phyloP scores from a whole-genome alignment of 169 alveolate species.

The Neospora caninum region DNA sequence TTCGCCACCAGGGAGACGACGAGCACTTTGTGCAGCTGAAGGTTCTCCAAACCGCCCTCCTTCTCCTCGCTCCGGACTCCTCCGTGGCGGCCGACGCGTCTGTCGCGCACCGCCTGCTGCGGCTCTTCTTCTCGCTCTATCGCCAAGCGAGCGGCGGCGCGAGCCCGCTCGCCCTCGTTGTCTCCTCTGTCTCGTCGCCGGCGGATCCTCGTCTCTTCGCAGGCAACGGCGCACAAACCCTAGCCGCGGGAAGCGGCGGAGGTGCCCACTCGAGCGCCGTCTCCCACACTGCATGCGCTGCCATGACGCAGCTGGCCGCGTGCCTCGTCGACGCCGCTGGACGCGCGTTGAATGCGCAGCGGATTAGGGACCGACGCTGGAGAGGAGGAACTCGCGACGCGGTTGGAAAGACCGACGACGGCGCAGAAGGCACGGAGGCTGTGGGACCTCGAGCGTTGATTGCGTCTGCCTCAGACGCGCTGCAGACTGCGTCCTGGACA shows the following conservation, averaged over 20 bases:
- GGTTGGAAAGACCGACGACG: background rate
- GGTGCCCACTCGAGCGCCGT: background rate
- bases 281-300: slow-evolving; percentile 23
- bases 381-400: background rate
- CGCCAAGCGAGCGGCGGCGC: background rate
- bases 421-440: background rate
- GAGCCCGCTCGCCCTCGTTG: background rate
- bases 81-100: slow-evolving; percentile 20
- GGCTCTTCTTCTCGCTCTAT: slow-evolving; percentile 1
- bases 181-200: no score
- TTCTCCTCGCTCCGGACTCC: slow-evolving; percentile 18
- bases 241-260: no score
- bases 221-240: no score
- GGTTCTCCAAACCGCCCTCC: slow-evolving; percentile 26
- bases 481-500: background rate
- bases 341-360: background rate
- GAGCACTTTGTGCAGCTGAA: background rate
- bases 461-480: background rate
- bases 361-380: background rate
- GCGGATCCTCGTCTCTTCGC: no score
- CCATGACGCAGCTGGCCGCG: slow-evolving; percentile 19
- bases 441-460: background rate
- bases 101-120: slow-evolving; percentile 18
- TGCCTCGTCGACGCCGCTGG: slow-evolving; percentile 20
- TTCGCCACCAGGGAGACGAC: background rate